Base-by-base conservation (phyloP, 441 rosid genomes). In the Gossypium gossypioides region DNA sequence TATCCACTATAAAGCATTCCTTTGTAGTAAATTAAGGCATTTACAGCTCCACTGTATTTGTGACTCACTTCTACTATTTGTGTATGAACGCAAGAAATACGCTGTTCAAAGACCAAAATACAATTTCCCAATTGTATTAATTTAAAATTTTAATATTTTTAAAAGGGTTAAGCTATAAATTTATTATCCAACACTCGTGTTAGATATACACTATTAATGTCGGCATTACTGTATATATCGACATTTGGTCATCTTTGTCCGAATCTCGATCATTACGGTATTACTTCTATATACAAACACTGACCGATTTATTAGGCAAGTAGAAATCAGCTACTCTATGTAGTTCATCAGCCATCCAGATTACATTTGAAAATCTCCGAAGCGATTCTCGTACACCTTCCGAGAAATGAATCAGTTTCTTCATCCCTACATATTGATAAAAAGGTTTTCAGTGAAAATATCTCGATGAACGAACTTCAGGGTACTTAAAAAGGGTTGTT, bases 281-380 rank as follows among this genome's bases (percentile, higher is more conserved):
- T 34, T 6, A 34, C 40, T 34, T 34, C 2, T 32, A 32, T 34
- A 34, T 34, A n/a, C 68, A 59, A 69, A 44, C 64, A 85, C 97
- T 83, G 66, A 92, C 97, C 73, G 96, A 86, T 80, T 81, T 84
- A 78, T 84, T 85, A 13, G 93, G 90, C 63, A 92, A 84, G 76
- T 88, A 92, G 70, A 79, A 88, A 68, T 92, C 90, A 6, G 91
- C 93, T 71, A 90, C 97, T 84, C 83, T 84, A 75, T 92, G 97
- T 61, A 94, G 73, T 76, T 94, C 99, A 72, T 94, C 97, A 37
- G 99, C 99, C 94, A 92, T 90, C 99, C 99, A 92, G 8, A 90
- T 87, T 74, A 92, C 86, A 74, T 83, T 75, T 12, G 99, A 92
- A 80, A 94, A 88, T 22, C 99, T 89, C 77, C 97, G 84, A 54